Evolutionary conservation across 257 asterid species (phyloP), one percentile per base, ranked within the genome.

Genomic region (Nicotiana attenuata): DNA sequence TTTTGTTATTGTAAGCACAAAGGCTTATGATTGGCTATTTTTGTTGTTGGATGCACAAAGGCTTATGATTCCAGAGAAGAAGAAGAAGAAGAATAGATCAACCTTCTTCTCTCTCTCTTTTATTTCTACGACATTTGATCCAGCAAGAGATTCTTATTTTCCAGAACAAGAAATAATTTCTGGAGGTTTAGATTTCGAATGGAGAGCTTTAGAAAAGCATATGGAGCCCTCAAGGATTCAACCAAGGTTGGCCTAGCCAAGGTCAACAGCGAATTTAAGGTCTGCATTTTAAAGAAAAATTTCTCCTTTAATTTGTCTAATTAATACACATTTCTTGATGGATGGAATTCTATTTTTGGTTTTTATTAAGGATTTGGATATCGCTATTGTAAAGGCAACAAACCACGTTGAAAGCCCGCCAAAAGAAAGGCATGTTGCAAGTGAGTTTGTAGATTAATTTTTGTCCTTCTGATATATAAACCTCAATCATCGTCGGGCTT

Each of bases 261-360:
- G 85, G 98, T 95, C 90, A 93, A 95, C 66, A 93, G 98, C 88
- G 96, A 92, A 22, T 95, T 95, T 90, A 95, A 95, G 98, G 99
- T 93, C 73, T 31, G 56, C 17, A 7, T 5, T 15, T 63, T 63
- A 5, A 76, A 65, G 38, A 19, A 52, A 2, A n/a, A 22, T 52
- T 28, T 65, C 0, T 17, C 20, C n/a, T 47, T 52, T 15, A 16
- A 67, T 16, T 28, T n/a, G 10, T 26, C 28, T 80, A 45, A 10
- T 79, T 31, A 38, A 79, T 15, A 19, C 47, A 5, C 15, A 47
- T 66, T 59, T 80, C 78, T 79, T 53, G 82, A 63, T 60, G 50
- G 28, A 55, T 68, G 28, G 60, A 41, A 60, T 60, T 60, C 17
- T 63, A 7, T 22, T 83, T 77, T 81, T 77, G 20, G 28, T 80